A percentile compares a stretch with the other conserved stretches of the same genome.
Conservation (phyloP, 2,329 filamentous ascomycete species). For the Neonectria neomacrospora region DNA sequence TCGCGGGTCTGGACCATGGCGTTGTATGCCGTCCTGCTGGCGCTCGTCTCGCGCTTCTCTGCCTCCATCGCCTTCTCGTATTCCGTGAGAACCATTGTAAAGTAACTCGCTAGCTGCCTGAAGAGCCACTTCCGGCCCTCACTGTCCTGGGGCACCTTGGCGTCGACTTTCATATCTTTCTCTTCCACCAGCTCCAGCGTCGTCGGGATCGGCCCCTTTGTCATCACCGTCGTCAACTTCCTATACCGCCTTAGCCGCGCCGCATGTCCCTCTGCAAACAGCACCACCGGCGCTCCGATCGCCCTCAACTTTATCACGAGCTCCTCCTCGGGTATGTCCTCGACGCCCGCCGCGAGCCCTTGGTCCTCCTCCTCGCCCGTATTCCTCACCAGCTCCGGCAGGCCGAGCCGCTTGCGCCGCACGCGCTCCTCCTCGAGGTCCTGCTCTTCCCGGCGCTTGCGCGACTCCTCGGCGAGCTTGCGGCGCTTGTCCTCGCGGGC, state of each 20-base stretch:
- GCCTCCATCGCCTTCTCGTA: conserved; percentile 85
- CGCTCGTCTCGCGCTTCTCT: conserved; percentile 71
- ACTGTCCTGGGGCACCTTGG: conserved; percentile 69
- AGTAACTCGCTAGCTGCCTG: conserved; percentile 92
- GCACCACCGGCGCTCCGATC: conserved; percentile 75
- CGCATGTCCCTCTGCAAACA: conserved; percentile 86
- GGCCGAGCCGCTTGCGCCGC: conserved; percentile 79
- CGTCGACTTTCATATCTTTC: conserved; percentile 86
- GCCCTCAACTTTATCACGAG: conserved; percentile 74
- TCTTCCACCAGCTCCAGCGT: conserved; percentile 82
- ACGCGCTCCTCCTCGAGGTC: conserved; percentile 78
- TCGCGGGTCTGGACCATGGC: conserved; percentile 89
- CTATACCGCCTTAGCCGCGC: conserved; percentile 77
- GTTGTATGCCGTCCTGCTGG: conserved; percentile 82
- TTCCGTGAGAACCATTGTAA: conserved; percentile 92
- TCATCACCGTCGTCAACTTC: conserved; percentile 70
- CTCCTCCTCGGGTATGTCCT: conserved; percentile 78
- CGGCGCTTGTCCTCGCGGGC: conserved; percentile 84
- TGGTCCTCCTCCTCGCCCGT: conserved; percentile 56
- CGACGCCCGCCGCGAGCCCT: conserved; percentile 55
- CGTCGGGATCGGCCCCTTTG: conserved; percentile 86
- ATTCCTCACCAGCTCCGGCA: conserved; percentile 73
- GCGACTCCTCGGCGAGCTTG: conserved; percentile 83
- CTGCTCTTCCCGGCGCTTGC: conserved; percentile 73
- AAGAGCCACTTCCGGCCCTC: conserved; percentile 78